Evolutionary conservation across 441 rosid species (phyloP), one percentile per base, ranked within the genome.

Genomic region (Erodium texanum): DNA sequence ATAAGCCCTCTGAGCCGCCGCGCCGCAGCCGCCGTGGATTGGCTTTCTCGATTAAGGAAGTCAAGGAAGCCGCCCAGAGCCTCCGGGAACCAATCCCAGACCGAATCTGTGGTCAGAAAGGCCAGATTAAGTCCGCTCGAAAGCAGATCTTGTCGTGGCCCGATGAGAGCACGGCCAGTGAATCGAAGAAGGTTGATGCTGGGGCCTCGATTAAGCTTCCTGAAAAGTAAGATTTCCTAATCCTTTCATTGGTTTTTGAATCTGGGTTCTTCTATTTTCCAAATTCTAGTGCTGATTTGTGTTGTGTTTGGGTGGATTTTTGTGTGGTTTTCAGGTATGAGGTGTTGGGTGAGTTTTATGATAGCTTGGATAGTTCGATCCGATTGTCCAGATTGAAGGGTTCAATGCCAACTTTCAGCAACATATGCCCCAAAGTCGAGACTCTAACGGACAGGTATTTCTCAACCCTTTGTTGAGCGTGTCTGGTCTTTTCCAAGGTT

Each of bases 401-500:
- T 6, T 81, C 87, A 0, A 80, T 66, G 81, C 66, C 87, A 1
- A 83, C 78, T 0, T 86, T 89, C 73, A 68, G 78, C 14, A 89
- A 84, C 16, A 79, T 91, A 65, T 72, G 80, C 48, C 78, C 79
- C 2, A 81, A 81, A 74, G 80, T 91, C 10, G 88, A 89, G 77
- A 77, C 79, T 68, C 76, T 91, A 61, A 88, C 97, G 0, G 93
- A 87, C 62, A 85, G 93, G 96, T 93, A 77, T 32, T 19, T 24
- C 16, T 20, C 24, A 10, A 0, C 8, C 23, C 9, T 29, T 45
- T 45, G 23, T 12, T 64, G 5, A 6, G 0, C 24, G n/a, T 29
- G 5, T 10, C 16, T 36, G 36, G 19, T 32, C 3, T 12, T 34
- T 19, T 24, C 62, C 16, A 59, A 27, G 19, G 2, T 27, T 20